Conservation (phyloP, 1,139 yeast genomes). For the Saccharomyces pastorianus region DNA sequence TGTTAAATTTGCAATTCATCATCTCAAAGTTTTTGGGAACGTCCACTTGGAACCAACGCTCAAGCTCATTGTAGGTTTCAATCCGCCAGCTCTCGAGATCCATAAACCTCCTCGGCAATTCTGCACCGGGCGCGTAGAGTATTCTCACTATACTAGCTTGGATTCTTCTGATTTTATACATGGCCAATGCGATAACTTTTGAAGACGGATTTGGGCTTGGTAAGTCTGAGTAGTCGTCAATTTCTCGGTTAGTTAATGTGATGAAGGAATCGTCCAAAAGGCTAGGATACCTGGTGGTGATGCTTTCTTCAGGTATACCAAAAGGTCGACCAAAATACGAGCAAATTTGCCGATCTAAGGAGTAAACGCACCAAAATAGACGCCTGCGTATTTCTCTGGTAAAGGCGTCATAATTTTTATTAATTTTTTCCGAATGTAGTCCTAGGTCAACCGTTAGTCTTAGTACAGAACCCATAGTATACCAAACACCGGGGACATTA, state of each 20-base stretch:
- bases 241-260: conserved; percentile 29
- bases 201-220: conserved; percentile 46
- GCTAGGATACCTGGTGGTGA: conserved; percentile 62
- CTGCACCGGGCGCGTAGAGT: conserved; percentile 55
- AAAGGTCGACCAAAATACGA: conserved; percentile 66
- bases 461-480: conserved; percentile 71
- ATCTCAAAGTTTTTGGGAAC: conserved; percentile 50
- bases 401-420: conserved; percentile 43
- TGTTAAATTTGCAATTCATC: conserved; percentile 69
- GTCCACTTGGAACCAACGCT: conserved; percentile 48
- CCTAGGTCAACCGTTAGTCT: conserved; percentile 79
- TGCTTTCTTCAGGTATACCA: conserved; percentile 65
- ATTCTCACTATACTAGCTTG: conserved; percentile 74
- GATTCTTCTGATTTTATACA: conserved; percentile 59
- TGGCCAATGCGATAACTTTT: conserved; percentile 55
- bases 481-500: conserved; percentile 88
- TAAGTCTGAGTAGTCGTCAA: conserved; percentile 29
- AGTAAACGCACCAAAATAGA: conserved; percentile 82
- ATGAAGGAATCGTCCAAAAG: conserved; percentile 63
- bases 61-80: conserved; percentile 44
- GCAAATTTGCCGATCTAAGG: conserved; percentile 72
- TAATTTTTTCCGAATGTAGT: conserved; percentile 54
- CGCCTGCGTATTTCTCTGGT: conserved; percentile 65
- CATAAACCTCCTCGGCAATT: conserved; percentile 57
- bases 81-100: conserved; percentile 52